phyloP scores from a whole-genome alignment of 495 filamentous ascomycete species.

The Tuber microsphaerosporum region DNA sequence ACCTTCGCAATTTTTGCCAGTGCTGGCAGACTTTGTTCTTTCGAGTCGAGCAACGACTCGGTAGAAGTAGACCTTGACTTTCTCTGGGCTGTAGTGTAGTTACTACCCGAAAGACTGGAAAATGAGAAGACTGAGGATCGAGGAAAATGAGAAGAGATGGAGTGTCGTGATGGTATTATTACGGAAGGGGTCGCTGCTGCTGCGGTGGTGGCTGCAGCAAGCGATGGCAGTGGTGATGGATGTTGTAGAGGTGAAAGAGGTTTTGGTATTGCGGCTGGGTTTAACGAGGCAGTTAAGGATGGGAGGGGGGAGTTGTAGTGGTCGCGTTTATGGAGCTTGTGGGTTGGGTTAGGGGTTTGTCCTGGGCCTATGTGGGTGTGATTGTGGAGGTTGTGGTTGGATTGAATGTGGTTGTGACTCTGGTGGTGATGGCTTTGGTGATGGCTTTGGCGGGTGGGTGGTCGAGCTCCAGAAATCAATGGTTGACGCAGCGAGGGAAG shows the following conservation, averaged over 20 bases:
- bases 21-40: conserved; percentile 20
- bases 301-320: conserved; percentile 5
- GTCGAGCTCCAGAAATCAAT: conserved; percentile 9
- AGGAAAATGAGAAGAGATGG: conserved; percentile 20
- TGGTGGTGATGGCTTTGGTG: background rate
- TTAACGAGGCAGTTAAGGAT: background rate
- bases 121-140: conserved; percentile 31
- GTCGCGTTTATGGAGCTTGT: conserved; percentile 2
- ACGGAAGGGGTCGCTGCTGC: background rate
- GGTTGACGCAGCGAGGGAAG: conserved; percentile 16
- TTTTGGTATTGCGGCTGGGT: background rate
- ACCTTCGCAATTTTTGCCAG: conserved; percentile 34
- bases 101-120: background rate
- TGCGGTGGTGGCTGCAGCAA: conserved; percentile 3
- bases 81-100: conserved; percentile 23
- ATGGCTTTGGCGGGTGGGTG: conserved; percentile 9
- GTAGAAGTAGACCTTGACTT: conserved; percentile 36
- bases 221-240: conserved; percentile 7
- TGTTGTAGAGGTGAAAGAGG: background rate
- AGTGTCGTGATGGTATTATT: conserved; percentile 3
- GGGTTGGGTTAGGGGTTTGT: background rate
- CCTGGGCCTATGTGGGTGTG: conserved; percentile 1
- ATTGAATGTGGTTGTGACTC: conserved; percentile 1
- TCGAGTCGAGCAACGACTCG: conserved; percentile 40
- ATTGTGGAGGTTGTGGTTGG: background rate